These are phyloP conservation scores for Malus hybrid DNA, from an alignment of 331 rosid species.

Conservation along the genomic window DNA sequence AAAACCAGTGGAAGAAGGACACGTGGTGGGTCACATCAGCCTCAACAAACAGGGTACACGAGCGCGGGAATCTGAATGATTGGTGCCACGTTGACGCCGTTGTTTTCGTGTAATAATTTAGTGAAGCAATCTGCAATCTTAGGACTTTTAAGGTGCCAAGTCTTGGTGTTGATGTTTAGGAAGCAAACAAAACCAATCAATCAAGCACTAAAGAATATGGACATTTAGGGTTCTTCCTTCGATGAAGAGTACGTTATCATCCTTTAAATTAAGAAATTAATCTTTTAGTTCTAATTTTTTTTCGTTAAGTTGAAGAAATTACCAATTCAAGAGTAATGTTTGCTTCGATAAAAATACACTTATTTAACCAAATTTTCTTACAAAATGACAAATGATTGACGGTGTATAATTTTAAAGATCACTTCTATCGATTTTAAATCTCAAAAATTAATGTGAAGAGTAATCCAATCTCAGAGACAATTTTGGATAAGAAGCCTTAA, in stretches of 20 bases:
- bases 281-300: no score
- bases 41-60: background rate
- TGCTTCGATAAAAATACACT: no score
- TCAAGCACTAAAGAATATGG: no score
- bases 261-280: background rate
- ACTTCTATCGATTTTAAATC: no score
- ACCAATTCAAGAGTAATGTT: no score
- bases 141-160: background rate
- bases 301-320: no score
- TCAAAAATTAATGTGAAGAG: no score
- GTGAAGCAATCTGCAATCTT: constrained; percentile 18
- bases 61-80: constrained; percentile 3
- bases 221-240: background rate
- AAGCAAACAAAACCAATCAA: constrained; percentile 3
- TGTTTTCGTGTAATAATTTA: constrained; percentile 25
- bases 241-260: background rate
- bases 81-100: constrained; percentile 27
- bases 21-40: constrained; percentile 13
- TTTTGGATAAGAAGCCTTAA: no score
- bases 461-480: no score
- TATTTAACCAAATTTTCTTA: no score
- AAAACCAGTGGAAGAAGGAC: background rate
- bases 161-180: background rate
- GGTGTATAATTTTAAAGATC: fast-evolving
- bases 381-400: no score